These are phyloP conservation scores for Thelonectria rubi DNA, from an alignment of 2,329 filamentous ascomycete species.

Conservation along the genomic window DNA sequence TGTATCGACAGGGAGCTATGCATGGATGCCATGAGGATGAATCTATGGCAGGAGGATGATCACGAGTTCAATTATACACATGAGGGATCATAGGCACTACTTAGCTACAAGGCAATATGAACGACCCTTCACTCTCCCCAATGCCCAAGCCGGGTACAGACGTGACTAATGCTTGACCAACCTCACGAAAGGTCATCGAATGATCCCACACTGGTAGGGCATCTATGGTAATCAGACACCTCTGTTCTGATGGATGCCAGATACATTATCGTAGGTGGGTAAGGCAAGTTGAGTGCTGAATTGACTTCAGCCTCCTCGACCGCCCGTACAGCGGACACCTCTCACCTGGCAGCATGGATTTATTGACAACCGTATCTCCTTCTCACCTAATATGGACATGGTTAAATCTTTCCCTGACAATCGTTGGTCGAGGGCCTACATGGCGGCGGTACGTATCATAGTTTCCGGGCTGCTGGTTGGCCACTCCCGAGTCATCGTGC, in stretches of 20 bases:
- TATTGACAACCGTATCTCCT: not conserved
- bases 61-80: not conserved
- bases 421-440: not conserved
- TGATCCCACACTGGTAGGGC: not conserved
- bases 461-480: not conserved
- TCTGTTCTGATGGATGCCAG: too few relatives aligned
- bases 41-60: not conserved
- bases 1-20: not conserved
- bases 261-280: too few relatives aligned
- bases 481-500: not conserved
- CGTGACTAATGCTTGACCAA: not conserved
- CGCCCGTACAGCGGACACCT: too few relatives aligned
- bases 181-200: not conserved
- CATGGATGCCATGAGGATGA: not conserved
- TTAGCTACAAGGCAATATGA: not conserved
- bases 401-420: not conserved
- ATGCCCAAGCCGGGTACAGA: not conserved
- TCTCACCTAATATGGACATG: not conserved
- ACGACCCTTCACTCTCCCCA: not conserved
- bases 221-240: too few relatives aligned
- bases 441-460: not conserved
- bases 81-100: too few relatives aligned
- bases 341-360: too few relatives aligned
- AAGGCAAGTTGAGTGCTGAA: too few relatives aligned
- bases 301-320: too few relatives aligned